A percentile compares a stretch with the other conserved stretches of the same genome.
These are phyloP conservation scores for Fusarium succisae DNA, from an alignment of 2,329 filamentous ascomycete species.

Conservation along the genomic window DNA sequence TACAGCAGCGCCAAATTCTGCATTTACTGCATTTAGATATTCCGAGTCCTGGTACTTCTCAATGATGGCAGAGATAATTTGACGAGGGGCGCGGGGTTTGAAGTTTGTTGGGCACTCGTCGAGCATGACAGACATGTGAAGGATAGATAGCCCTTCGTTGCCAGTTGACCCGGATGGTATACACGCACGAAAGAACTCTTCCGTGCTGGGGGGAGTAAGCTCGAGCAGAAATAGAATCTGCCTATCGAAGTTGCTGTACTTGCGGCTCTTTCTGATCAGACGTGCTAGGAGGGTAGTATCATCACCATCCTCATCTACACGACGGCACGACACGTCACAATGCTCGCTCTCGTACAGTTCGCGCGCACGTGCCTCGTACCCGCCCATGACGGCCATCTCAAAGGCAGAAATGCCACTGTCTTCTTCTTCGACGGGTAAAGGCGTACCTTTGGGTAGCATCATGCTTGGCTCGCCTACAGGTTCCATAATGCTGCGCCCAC, in stretches of 20 bases:
- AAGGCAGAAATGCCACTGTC: neutral
- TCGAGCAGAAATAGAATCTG: neutral
- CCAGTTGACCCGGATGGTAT: neutral
- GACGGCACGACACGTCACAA: neutral
- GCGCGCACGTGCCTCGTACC: neutral
- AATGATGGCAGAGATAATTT: neutral
- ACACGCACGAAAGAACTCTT: neutral
- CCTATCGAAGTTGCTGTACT: neutral
- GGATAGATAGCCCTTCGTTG: neutral
- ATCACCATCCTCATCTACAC: neutral
- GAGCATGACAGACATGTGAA: neutral
- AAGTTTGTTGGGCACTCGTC: neutral
- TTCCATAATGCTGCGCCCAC: neutral
- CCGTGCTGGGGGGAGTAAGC: fast-evolving
- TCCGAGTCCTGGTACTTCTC: fast-evolving
- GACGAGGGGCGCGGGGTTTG: neutral
- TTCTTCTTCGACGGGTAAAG: neutral
- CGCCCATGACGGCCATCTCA: neutral
- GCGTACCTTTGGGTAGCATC: neutral
- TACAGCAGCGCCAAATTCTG: neutral
- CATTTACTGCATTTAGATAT: neutral
- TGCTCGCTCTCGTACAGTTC: neutral
- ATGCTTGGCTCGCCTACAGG: neutral
- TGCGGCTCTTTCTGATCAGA: neutral
- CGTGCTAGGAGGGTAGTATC: neutral